phyloP scores from a whole-genome alignment of 2,329 filamentous ascomycete species.

The Trichoderma oligosporum region DNA sequence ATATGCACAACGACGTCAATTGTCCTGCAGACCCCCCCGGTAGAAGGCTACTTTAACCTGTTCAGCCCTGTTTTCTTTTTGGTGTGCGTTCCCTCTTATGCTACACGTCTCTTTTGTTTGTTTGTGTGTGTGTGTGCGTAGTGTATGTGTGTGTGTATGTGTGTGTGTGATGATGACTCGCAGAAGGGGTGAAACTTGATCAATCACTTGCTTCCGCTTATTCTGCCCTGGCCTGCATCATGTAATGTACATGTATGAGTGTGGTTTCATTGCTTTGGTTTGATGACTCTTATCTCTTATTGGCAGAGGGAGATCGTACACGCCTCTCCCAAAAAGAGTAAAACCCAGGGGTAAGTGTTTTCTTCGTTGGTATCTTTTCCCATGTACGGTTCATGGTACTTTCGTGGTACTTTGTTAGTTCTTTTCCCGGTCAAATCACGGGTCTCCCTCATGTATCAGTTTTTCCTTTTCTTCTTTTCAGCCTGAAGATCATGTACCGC shows the following conservation, averaged over 20 bases:
- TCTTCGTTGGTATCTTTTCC: neutral
- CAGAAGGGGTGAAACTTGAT: neutral
- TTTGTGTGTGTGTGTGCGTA: too few species aligned
- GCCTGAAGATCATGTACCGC: too few species aligned
- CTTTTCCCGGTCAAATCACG: neutral
- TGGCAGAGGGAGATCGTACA: neutral
- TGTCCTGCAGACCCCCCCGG: neutral
- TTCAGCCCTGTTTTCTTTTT: neutral
- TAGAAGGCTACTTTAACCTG: neutral
- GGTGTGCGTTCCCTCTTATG: too few species aligned
- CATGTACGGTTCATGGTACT: neutral
- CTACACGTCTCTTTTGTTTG: too few species aligned
- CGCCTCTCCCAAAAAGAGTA: constrained; percentile 1
- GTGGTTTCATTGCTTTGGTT: neutral
- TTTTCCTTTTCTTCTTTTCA: neutral
- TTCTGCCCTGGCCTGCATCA: neutral
- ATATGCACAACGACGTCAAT: constrained; percentile 7
- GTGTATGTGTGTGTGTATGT: too few species aligned
- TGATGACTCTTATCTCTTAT: neutral
- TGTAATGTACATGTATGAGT: constrained; percentile 1
- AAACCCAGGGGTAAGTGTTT: neutral
- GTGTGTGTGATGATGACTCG: neutral
- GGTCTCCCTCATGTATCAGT: constrained; percentile 14
- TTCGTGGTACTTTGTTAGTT: neutral
- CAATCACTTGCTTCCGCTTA: neutral